phyloP scores from a whole-genome alignment of 2,329 filamentous ascomycete genomes.

The Aspergillus aculeatus region DNA sequence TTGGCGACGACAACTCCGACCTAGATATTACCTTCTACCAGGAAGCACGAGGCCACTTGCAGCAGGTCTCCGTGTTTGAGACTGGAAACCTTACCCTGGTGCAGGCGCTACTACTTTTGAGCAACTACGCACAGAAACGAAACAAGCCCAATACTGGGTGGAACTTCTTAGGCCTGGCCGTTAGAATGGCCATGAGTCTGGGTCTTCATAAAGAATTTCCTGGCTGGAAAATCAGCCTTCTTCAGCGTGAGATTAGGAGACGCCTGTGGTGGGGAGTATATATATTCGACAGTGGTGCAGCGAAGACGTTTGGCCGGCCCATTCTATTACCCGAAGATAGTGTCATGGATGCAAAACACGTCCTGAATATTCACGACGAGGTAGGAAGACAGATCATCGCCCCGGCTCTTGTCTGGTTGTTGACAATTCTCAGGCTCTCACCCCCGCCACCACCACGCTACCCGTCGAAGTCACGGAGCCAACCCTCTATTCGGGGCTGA shows the following conservation, averaged over 20 bases:
- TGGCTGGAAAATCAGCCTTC: slow-evolving; percentile 46
- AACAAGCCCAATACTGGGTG: slow-evolving; percentile 53
- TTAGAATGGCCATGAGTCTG: slow-evolving; percentile 51
- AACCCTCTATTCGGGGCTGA: slow-evolving; percentile 46
- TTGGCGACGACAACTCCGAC: slow-evolving; percentile 41
- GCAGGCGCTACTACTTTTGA: slow-evolving; percentile 48
- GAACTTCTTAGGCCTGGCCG: slow-evolving; percentile 50
- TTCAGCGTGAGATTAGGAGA: slow-evolving; percentile 43
- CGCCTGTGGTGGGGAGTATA: slow-evolving; percentile 46
- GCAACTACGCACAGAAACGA: slow-evolving; percentile 52
- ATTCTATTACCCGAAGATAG: slow-evolving; percentile 47
- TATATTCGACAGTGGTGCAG: slow-evolving; percentile 51
- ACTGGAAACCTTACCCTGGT: slow-evolving; percentile 51
- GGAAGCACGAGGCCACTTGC: slow-evolving; percentile 47
- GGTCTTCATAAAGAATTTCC: slow-evolving; percentile 53
- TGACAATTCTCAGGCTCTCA: slow-evolving; percentile 30
- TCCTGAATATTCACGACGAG: slow-evolving; percentile 47
- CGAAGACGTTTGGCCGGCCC: slow-evolving; percentile 52
- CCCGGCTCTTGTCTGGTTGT: not conserved
- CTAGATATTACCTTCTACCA: slow-evolving; percentile 48
- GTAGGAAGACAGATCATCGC: slow-evolving; percentile 16
- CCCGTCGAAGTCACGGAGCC: slow-evolving; percentile 39
- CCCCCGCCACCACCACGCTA: slow-evolving; percentile 35
- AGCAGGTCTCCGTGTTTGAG: slow-evolving; percentile 48
- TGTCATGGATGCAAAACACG: slow-evolving; percentile 46